phyloP scores from a whole-genome alignment of 257 asterid species.

The Solanum virginianum region DNA sequence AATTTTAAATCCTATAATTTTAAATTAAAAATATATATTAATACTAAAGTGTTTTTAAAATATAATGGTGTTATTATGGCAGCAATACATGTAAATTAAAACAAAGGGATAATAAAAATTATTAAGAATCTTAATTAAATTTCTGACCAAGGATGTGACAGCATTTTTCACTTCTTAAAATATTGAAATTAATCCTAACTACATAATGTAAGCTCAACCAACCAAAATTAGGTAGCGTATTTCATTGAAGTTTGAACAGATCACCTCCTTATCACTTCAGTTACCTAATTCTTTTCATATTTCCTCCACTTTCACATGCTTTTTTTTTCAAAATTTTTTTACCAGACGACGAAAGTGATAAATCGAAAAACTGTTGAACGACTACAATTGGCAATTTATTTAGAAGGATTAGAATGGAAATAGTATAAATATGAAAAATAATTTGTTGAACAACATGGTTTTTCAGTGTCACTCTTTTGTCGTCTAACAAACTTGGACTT shows the following conservation, averaged over 20 bases:
- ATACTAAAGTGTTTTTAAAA: neutral
- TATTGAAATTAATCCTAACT: neutral
- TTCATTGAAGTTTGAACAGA: neutral
- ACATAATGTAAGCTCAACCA: neutral
- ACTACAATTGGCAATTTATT: neutral
- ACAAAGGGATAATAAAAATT: neutral
- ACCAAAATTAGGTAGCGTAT: neutral
- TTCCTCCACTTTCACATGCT: neutral
- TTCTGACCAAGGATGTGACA: neutral
- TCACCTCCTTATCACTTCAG: neutral
- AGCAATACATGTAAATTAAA: neutral
- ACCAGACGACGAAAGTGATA: neutral
- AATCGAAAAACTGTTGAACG: constrained; percentile 3
- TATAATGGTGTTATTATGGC: neutral
- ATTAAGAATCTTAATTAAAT: neutral
- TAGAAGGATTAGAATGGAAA: neutral
- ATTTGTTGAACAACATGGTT: constrained; percentile 32
- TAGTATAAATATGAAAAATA: neutral
- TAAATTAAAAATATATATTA: neutral
- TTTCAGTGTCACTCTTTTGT: constrained; percentile 19
- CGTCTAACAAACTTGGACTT: constrained; percentile 26
- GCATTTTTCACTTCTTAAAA: neutral
- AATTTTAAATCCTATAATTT: neutral
- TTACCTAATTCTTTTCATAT: neutral
- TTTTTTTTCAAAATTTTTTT: neutral